Percentiles rank a stretch among this genome's conserved stretches.
Evolutionary conservation across 352 stramenopile genomes (phyloP).

Genomic region (Pythium chondricola): DNA sequence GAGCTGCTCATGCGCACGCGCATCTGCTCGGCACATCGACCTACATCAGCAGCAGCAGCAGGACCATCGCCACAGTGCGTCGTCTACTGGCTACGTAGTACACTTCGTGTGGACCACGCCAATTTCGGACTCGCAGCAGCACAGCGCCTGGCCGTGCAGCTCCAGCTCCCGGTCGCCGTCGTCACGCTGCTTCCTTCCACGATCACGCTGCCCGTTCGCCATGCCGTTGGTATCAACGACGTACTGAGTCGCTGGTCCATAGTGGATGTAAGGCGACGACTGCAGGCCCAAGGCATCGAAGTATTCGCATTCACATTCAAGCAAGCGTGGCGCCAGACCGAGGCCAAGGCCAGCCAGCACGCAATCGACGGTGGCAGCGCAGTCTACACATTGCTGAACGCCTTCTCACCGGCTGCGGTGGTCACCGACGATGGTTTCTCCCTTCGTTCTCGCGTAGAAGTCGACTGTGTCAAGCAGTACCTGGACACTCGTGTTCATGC

Average conservation of each 20-base stretch:
- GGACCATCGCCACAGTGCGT: constrained; percentile 22
- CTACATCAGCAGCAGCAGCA: background rate
- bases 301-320: constrained; percentile 38
- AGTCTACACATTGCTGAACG: constrained; percentile 7
- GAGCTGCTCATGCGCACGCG: constrained; percentile 35
- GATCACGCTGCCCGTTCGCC: constrained; percentile 45
- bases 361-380: constrained; percentile 10
- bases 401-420: constrained; percentile 6
- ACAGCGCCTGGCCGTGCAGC: constrained; percentile 33
- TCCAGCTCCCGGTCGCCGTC: constrained; percentile 36
- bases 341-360: background rate
- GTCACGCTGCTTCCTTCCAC: constrained; percentile 38
- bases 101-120: constrained; percentile 43
- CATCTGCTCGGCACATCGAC: constrained; percentile 29
- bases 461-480: constrained; percentile 12
- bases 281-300: constrained; percentile 29
- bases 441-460: constrained; percentile 5
- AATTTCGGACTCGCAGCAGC: constrained; percentile 60
- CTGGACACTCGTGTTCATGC: constrained; percentile 27
- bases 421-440: constrained; percentile 20
- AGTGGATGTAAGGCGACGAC: constrained; percentile 39
- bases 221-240: constrained; percentile 48
- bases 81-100: constrained; percentile 70
- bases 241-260: constrained; percentile 49
- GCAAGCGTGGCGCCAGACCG: constrained; percentile 20